Percentiles rank a stretch among this genome's conserved stretches.
These are phyloP conservation scores for Vachellia collinsii DNA, from an alignment of 306 rosid species.

Conservation along the genomic window DNA sequence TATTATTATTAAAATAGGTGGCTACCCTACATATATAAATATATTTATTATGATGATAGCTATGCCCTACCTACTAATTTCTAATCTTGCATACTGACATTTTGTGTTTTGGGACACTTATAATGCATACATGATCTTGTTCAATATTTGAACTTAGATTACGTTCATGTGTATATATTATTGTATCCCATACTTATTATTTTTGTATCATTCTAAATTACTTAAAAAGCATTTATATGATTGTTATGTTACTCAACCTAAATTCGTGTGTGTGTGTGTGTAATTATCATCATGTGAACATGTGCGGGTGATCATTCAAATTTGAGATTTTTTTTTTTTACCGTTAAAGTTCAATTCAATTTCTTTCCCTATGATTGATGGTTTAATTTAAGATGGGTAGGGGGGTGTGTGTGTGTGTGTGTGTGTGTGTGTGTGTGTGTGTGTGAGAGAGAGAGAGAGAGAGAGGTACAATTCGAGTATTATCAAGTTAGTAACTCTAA, in stretches of 20 bases:
- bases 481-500: too few relatives aligned
- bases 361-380: background rate
- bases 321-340: background rate
- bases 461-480: too few relatives aligned
- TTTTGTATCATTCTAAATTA: background rate
- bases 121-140: background rate
- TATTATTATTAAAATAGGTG: background rate
- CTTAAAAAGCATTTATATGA: background rate
- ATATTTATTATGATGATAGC: slow-evolving; percentile 6
- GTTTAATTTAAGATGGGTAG: too few relatives aligned
- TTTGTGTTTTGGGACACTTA: background rate
- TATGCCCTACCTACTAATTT: background rate
- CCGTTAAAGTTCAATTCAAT: background rate
- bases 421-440: too few relatives aligned
- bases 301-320: slow-evolving; percentile 14
- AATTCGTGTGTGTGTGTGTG: background rate
- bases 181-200: background rate
- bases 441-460: too few relatives aligned
- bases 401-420: too few relatives aligned
- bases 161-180: background rate
- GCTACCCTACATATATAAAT: background rate
- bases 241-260: background rate
- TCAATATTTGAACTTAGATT: slow-evolving; percentile 3
- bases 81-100: slow-evolving; percentile 3
- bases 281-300: background rate